Evolutionary conservation across 1,139 yeast species (phyloP).

Genomic region (Nakaseomyces delphensis): DNA sequence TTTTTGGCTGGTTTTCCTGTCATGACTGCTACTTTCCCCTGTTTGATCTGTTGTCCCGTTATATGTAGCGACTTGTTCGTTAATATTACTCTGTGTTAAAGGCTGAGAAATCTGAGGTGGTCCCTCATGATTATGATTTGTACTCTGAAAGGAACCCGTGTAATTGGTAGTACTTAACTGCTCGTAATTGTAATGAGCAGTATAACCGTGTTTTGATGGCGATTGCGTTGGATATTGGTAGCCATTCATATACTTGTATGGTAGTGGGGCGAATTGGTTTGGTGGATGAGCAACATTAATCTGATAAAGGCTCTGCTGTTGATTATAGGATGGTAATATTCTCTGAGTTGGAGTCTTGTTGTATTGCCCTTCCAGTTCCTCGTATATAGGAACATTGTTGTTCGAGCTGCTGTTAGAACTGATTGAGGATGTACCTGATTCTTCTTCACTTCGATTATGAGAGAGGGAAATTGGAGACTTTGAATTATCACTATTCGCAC

Average conservation of each 20-base stretch:
- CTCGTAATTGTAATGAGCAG: neutral
- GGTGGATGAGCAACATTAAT: conserved; percentile 5
- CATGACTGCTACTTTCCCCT: conserved; percentile 1
- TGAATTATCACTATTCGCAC: neutral
- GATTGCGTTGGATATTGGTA: conserved; percentile 1
- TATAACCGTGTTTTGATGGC: neutral
- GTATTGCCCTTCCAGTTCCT: neutral
- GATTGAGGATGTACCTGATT: neutral
- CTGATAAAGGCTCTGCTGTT: neutral
- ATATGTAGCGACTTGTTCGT: conserved; percentile 4
- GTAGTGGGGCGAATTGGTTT: conserved; percentile 3
- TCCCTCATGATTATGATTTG: neutral
- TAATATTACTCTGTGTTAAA: neutral
- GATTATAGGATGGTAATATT: neutral
- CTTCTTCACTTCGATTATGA: neutral
- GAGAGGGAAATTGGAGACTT: neutral
- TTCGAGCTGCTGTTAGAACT: neutral
- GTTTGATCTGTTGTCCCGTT: neutral
- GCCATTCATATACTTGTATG: neutral
- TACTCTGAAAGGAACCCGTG: neutral
- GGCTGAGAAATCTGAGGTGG: neutral
- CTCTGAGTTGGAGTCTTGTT: neutral
- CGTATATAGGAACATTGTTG: neutral
- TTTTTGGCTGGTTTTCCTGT: neutral
- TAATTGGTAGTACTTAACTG: neutral